phyloP scores from a whole-genome alignment of 2,329 filamentous ascomycete species.

The Coleophoma eucalyptorum region DNA sequence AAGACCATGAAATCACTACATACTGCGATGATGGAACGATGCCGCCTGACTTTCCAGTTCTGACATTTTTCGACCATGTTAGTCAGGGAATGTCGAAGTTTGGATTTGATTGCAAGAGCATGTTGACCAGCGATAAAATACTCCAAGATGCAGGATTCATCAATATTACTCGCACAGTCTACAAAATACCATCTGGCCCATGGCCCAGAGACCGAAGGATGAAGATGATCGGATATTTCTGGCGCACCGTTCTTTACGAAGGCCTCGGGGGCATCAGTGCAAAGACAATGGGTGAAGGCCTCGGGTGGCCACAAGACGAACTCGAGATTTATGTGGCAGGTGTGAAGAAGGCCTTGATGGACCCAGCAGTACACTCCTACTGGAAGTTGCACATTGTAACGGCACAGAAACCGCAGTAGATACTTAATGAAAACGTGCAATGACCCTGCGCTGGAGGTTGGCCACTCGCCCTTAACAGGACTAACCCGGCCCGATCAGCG shows the following conservation, averaged over 20 bases:
- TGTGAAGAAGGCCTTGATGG: conserved; percentile 30
- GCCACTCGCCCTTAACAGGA: no score
- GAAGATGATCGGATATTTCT: conserved; percentile 41
- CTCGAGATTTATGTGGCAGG: conserved; percentile 30
- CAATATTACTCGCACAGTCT: conserved; percentile 42
- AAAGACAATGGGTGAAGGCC: conserved; percentile 12
- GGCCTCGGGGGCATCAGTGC: conserved; percentile 25
- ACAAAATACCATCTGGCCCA: conserved; percentile 43
- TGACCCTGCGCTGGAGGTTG: no score
- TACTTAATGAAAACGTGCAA: no score
- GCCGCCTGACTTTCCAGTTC: neutral
- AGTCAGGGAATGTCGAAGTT: conserved; percentile 4
- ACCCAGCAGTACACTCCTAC: conserved; percentile 30
- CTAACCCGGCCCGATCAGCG: no score
- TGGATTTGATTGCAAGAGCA: conserved; percentile 2
- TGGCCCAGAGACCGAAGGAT: conserved; percentile 47
- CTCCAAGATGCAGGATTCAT: conserved; percentile 43
- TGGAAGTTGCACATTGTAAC: conserved; percentile 1
- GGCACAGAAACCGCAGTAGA: neutral
- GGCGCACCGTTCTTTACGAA: conserved; percentile 8
- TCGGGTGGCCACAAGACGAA: conserved; percentile 29
- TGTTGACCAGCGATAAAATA: conserved; percentile 20
- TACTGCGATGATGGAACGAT: conserved; percentile 10
- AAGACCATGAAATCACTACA: conserved; percentile 2
- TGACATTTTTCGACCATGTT: conserved; percentile 1